Conservation (phyloP, 75 land plant species). For the Picea sitchensis region DNA sequence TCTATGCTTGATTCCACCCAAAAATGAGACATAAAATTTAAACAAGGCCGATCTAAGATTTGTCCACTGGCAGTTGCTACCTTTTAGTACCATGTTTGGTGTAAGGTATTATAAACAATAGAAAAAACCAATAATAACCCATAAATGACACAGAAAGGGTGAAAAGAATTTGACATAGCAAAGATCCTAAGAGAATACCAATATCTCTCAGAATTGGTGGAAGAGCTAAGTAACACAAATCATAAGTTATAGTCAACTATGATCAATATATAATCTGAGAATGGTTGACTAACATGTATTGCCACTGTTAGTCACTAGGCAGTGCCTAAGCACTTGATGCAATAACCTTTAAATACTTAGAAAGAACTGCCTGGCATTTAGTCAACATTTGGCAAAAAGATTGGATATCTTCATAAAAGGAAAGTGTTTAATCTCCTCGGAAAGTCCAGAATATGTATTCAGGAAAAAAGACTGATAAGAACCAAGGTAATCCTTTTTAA, state of each 20-base stretch:
- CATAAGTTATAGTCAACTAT: background rate
- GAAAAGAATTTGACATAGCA: background rate
- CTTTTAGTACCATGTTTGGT: background rate
- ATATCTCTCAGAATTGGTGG: background rate
- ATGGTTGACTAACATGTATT: background rate
- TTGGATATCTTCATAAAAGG: background rate
- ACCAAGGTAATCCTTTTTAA: background rate
- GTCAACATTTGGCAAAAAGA: background rate
- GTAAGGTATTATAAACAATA: background rate
- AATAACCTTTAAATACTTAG: background rate
- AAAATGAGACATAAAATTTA: background rate
- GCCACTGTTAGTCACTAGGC: background rate
- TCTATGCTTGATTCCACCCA: background rate
- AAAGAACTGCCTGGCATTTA: background rate
- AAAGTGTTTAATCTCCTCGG: background rate
- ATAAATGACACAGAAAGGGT: background rate
- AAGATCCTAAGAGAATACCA: background rate
- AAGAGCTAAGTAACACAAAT: background rate
- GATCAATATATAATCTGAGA: background rate
- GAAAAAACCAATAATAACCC: background rate
- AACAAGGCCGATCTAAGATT: background rate
- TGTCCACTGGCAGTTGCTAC: background rate
- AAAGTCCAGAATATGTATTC: background rate
- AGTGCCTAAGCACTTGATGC: background rate
- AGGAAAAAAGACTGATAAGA: background rate